Percentiles rank a stretch among this genome's conserved stretches.
phyloP scores from a whole-genome alignment of 2,329 filamentous ascomycete genomes.

The Aspergillus sclerotialis region DNA sequence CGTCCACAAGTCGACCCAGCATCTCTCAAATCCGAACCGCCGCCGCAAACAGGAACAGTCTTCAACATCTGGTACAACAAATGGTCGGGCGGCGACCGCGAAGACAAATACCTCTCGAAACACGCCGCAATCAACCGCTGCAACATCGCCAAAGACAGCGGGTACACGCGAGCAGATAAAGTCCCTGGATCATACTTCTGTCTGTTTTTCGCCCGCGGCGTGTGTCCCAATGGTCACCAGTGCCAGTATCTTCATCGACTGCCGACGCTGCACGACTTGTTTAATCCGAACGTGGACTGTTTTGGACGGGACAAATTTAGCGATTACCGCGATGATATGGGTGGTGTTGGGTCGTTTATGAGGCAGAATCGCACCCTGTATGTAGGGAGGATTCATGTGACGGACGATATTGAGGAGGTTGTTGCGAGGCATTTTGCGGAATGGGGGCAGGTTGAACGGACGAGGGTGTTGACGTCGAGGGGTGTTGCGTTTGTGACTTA shows the following conservation, averaged over 20 bases:
- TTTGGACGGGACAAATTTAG: conserved; percentile 89
- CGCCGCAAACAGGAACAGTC: conserved; percentile 85
- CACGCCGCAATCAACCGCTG: conserved; percentile 77
- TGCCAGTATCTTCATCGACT: conserved; percentile 91
- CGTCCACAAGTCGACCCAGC: conserved; percentile 84
- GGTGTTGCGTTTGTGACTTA: conserved; percentile 97
- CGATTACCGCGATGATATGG: conserved; percentile 96
- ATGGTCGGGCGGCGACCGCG: conserved; percentile 90
- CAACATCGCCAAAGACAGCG: conserved; percentile 72
- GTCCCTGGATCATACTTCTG: conserved; percentile 83
- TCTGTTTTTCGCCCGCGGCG: conserved; percentile 77
- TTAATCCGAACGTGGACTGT: conserved; percentile 89
- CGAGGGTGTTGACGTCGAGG: conserved; percentile 76
- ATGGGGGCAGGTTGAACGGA: conserved; percentile 88
- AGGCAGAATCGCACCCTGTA: conserved; percentile 92
- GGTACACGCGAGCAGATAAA: conserved; percentile 71
- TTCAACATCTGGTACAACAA: conserved; percentile 99
- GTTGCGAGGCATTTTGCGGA: conserved; percentile 92
- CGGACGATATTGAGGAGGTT: conserved; percentile 93
- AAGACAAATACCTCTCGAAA: conserved; percentile 82
- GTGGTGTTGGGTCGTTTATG: conserved; percentile 89
- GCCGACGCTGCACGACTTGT: conserved; percentile 79
- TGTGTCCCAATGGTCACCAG: conserved; percentile 70
- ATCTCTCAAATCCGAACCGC: conserved; percentile 73
- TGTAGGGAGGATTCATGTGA: conserved; percentile 87